A percentile compares a stretch with the other conserved stretches of the same genome.
These are phyloP conservation scores for Aspergillus mulundensis DNA, from an alignment of 495 filamentous ascomycete species.

Conservation along the genomic window DNA sequence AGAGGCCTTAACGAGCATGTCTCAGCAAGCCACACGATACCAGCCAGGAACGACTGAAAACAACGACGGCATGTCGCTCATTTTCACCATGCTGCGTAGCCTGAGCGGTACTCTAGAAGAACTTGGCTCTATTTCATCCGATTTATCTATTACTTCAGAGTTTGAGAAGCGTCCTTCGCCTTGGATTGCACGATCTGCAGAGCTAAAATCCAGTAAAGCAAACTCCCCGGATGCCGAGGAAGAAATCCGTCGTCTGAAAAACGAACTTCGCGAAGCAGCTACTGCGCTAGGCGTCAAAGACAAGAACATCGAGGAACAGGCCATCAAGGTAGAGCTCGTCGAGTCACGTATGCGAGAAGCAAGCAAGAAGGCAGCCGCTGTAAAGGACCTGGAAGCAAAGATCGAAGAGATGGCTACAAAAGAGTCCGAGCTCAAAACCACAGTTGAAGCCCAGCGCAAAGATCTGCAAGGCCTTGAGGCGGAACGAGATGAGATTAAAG, in stretches of 20 bases:
- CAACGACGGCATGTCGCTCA: constrained; percentile 64
- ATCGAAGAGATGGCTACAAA: constrained; percentile 57
- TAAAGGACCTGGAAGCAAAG: constrained; percentile 52
- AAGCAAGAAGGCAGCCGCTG: constrained; percentile 46
- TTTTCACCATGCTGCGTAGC: constrained; percentile 60
- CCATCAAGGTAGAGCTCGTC: constrained; percentile 56
- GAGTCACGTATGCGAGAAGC: constrained; percentile 53
- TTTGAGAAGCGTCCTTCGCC: constrained; percentile 74
- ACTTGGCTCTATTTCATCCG: constrained; percentile 65
- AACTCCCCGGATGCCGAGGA: constrained; percentile 77
- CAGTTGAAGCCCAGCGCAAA: constrained; percentile 35
- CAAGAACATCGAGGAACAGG: constrained; percentile 86
- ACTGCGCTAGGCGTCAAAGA: constrained; percentile 76
- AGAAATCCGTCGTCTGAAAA: constrained; percentile 68
- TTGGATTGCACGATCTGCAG: constrained; percentile 77
- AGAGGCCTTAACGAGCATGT: constrained; percentile 61
- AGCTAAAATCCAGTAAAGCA: constrained; percentile 72
- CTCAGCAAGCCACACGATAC: constrained; percentile 45
- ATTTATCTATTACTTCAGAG: constrained; percentile 76
- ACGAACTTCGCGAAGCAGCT: constrained; percentile 61
- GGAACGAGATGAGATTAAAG: constrained; percentile 70
- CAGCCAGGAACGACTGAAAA: constrained; percentile 35
- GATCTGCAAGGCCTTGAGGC: constrained; percentile 51
- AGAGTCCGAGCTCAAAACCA: constrained; percentile 30
- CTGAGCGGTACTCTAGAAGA: constrained; percentile 65